Conservation (phyloP, 768 basidiomycete genomes). For the Termitomyces sp. region DNA sequence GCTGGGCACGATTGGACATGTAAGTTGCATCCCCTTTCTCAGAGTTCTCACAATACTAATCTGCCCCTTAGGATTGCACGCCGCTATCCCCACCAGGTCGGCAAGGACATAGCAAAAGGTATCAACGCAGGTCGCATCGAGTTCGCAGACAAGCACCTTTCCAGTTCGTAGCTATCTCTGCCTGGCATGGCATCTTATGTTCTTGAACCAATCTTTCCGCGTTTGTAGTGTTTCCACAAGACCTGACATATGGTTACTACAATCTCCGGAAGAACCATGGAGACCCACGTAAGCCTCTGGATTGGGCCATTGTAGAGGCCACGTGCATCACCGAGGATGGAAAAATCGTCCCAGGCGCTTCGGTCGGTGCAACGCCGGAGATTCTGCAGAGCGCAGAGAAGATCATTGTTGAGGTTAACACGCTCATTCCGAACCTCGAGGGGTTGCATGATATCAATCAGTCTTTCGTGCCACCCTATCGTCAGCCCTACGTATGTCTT, state of each 20-base stretch:
- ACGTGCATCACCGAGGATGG: constrained; percentile 48
- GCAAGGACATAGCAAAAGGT: constrained; percentile 43
- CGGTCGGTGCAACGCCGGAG: constrained; percentile 45
- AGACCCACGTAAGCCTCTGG: constrained; percentile 38
- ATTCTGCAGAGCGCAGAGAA: constrained; percentile 45
- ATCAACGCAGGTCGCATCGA: constrained; percentile 45
- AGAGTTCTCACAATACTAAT: background rate
- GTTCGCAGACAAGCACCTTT: constrained; percentile 46
- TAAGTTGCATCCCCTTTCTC: constrained; percentile 13
- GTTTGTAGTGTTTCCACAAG: constrained; percentile 43
- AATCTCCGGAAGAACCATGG: constrained; percentile 39
- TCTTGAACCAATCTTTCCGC: background rate
- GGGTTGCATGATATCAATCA: constrained; percentile 48
- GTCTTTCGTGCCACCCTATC: constrained; percentile 37
- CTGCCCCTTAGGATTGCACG: constrained; percentile 29
- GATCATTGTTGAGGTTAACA: constrained; percentile 50
- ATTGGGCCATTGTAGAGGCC: constrained; percentile 50
- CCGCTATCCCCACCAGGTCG: constrained; percentile 47
- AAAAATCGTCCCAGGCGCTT: constrained; percentile 42
- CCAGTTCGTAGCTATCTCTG: constrained; percentile 28
- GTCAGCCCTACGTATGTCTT: constrained; percentile 35
- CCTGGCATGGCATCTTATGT: background rate
- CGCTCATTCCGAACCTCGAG: constrained; percentile 40
- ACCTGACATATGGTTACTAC: constrained; percentile 46
- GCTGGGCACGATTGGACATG: constrained; percentile 46